Percentiles rank a stretch among this genome's conserved stretches.
These are phyloP conservation scores for Aspergillus sclerotiicarbonarius DNA, from an alignment of 495 filamentous ascomycete species.

Conservation along the genomic window DNA sequence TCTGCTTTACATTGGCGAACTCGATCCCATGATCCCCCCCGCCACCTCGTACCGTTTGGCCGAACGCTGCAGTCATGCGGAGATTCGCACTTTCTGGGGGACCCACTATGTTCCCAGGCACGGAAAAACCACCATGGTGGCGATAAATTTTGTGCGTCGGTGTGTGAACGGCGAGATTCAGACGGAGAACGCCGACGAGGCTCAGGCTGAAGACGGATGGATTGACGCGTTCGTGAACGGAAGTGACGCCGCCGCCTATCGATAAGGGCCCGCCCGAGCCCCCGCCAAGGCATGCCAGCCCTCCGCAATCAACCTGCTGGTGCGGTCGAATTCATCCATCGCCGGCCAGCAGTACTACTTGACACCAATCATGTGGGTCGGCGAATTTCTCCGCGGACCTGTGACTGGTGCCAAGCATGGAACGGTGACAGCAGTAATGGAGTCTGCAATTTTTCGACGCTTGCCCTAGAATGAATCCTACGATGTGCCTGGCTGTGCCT, in stretches of 20 bases:
- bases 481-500: background rate
- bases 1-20: slow-evolving; percentile 7
- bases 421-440: too few relatives aligned
- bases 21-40: slow-evolving; percentile 14
- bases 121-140: background rate
- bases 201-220: background rate
- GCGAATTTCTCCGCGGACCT: too few relatives aligned
- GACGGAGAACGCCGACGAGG: background rate
- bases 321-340: too few relatives aligned
- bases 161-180: background rate
- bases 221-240: background rate
- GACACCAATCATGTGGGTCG: too few relatives aligned
- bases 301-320: too few relatives aligned
- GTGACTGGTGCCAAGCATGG: too few relatives aligned
- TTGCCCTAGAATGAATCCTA: too few relatives aligned
- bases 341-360: too few relatives aligned
- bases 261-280: too few relatives aligned
- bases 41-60: background rate
- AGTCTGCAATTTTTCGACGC: too few relatives aligned
- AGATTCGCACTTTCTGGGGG: background rate
- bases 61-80: background rate
- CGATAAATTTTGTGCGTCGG: background rate
- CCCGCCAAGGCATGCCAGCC: too few relatives aligned
- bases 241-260: too few relatives aligned
- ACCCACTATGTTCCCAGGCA: background rate